phyloP scores from a whole-genome alignment of 2,329 filamentous ascomycete genomes.

The Lasiodiplodia gonubiensis region DNA sequence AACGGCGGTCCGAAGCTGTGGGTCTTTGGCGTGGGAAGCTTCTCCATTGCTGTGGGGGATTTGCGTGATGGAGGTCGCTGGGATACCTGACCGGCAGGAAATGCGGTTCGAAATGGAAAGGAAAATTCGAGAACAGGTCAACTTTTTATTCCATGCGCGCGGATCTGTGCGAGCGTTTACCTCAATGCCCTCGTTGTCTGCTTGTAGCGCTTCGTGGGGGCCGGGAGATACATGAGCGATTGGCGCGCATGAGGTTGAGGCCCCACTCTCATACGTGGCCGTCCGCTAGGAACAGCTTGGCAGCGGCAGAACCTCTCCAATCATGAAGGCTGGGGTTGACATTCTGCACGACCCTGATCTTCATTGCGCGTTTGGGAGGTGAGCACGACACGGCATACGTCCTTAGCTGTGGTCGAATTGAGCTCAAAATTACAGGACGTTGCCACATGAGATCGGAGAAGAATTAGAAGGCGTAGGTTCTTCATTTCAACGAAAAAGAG shows the following conservation, averaged over 20 bases:
- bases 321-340: neutral
- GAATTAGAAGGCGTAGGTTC: neutral
- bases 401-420: neutral
- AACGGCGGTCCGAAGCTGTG: neutral
- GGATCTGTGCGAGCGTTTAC: no score
- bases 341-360: neutral
- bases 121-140: neutral
- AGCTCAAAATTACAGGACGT: neutral
- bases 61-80: neutral
- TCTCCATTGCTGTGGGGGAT: neutral
- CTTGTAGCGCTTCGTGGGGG: neutral
- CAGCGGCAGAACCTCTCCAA: constrained; percentile 1
- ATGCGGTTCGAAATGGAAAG: neutral
- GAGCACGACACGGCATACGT: neutral
- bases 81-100: neutral
- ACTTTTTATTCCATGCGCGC: neutral
- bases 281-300: constrained; percentile 5
- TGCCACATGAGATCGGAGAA: neutral
- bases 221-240: neutral
- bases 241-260: neutral
- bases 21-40: neutral
- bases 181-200: neutral
- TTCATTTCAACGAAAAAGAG: neutral
- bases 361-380: neutral
- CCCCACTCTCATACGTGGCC: constrained; percentile 20